Percentiles rank a stretch among this genome's conserved stretches.
Evolutionary conservation across 805 yeast species (phyloP).

Genomic region (Candida ponderosae): DNA sequence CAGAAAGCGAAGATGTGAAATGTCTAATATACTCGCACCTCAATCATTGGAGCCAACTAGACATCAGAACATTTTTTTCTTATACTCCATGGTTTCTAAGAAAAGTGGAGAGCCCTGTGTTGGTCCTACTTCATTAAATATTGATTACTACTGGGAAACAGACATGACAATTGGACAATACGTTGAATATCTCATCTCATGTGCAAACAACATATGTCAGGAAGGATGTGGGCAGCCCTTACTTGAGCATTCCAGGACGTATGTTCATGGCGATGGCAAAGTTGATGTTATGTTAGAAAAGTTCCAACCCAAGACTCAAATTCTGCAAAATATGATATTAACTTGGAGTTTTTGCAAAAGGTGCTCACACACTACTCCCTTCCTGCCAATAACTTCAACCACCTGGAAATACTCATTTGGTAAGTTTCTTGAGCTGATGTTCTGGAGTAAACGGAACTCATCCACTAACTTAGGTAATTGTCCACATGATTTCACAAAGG

Average conservation of each 20-base stretch:
- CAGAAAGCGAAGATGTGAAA: conserved; percentile 59
- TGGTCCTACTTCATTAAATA: conserved; percentile 80
- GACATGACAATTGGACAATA: conserved; percentile 88
- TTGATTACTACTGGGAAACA: conserved; percentile 85
- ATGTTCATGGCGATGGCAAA: conserved; percentile 83
- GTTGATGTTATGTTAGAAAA: conserved; percentile 70
- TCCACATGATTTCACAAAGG: conserved; percentile 71
- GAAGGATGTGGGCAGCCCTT: conserved; percentile 74
- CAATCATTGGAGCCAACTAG: conserved; percentile 57
- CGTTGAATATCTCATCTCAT: conserved; percentile 68
- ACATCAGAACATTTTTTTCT: conserved; percentile 72
- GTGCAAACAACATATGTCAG: conserved; percentile 60
- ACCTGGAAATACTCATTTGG: conserved; percentile 93
- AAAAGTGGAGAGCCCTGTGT: conserved; percentile 86
- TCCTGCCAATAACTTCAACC: conserved; percentile 72
- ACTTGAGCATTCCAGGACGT: conserved; percentile 73
- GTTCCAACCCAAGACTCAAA: conserved; percentile 47
- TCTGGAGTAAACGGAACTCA: conserved; percentile 57
- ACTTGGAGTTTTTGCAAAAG: conserved; percentile 89
- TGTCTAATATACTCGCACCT: conserved; percentile 41
- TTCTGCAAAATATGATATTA: conserved; percentile 58
- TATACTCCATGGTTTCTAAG: conserved; percentile 76
- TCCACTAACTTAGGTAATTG: conserved; percentile 60
- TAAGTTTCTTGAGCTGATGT: conserved; percentile 78
- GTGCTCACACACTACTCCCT: conserved; percentile 71